Base-by-base conservation (phyloP, 2,329 filamentous ascomycete genomes). In the Corinectria fuckeliana region DNA sequence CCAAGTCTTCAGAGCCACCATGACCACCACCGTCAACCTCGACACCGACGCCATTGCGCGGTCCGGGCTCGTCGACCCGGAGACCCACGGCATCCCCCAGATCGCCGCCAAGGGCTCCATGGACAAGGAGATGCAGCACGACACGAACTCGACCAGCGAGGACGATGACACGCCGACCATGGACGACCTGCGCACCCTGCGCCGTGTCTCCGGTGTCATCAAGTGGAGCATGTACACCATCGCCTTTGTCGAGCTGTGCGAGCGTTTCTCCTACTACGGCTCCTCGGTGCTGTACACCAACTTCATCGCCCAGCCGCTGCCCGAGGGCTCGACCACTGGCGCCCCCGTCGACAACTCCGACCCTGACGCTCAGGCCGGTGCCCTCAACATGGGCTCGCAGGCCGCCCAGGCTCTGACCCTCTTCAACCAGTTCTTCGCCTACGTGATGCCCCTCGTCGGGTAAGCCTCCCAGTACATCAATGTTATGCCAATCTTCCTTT, bases 241-340 rank as follows among this genome's bases (percentile, higher is more conserved):
- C 59, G 89, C 88, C 47, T 87, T 91, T 62, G 85, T 90, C 59
- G 90, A 93, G 76, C 78, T 91, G 56, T 91, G 88, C 77, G 90
- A 93, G 77, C 87, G 90, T 48, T 91, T 91, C 77, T 89, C 87
- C 13, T 93, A 91, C 83, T 92, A 92, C 70, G 90, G 90, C 54
- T 88, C 87, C 4, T 83, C 85, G 41, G 82, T 88, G 28, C 80
- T 91, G 26, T 91, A 88, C 84, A 86, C 85, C 72, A 89, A 89
- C 75, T 89, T 86, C 69, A 82, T 89, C 68, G 83, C 85, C 65
- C 79, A 82, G 50, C 76, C 79, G 28, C 75, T 88, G 25, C 86
- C 87, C 1, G 51, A 62, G 0, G 81, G 80, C 14, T 88, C 85
- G 5, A 80, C 68, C 20, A 86, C 85, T 1, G 87, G 86, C 58